Conservation (phyloP, 768 basidiomycete species). For the Suillus subluteus region DNA sequence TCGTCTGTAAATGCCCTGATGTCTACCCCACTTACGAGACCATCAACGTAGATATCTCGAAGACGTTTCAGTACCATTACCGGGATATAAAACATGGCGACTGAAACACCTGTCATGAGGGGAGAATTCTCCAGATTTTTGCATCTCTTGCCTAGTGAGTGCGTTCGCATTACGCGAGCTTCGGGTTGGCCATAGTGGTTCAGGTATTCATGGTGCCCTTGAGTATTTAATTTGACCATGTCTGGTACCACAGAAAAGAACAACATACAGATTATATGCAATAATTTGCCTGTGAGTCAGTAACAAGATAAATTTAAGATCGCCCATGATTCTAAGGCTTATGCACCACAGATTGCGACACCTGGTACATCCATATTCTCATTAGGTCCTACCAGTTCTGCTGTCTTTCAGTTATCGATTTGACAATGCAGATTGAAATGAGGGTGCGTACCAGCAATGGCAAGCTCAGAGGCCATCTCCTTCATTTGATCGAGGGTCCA, state of each 20-base stretch:
- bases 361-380: neutral
- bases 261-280: neutral
- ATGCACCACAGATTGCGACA: neutral
- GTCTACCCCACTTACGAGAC: neutral
- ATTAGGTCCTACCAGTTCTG: neutral
- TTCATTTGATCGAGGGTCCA: neutral
- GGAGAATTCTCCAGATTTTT: neutral
- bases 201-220: neutral
- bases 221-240: neutral
- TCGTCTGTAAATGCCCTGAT: neutral
- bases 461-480: neutral
- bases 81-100: neutral
- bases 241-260: neutral
- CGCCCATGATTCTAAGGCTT: rapidly evolving
- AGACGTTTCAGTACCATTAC: neutral
- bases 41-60: neutral
- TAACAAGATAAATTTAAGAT: neutral
- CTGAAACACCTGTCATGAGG: neutral
- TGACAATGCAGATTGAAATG: neutral
- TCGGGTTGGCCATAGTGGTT: neutral
- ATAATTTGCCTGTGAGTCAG: neutral
- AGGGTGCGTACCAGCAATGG: neutral
- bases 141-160: neutral
- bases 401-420: neutral
- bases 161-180: no score